A percentile compares a stretch with the other conserved stretches of the same genome.
Conservation (phyloP, 2,329 filamentous ascomycete species). For the Fusarium albidum region DNA sequence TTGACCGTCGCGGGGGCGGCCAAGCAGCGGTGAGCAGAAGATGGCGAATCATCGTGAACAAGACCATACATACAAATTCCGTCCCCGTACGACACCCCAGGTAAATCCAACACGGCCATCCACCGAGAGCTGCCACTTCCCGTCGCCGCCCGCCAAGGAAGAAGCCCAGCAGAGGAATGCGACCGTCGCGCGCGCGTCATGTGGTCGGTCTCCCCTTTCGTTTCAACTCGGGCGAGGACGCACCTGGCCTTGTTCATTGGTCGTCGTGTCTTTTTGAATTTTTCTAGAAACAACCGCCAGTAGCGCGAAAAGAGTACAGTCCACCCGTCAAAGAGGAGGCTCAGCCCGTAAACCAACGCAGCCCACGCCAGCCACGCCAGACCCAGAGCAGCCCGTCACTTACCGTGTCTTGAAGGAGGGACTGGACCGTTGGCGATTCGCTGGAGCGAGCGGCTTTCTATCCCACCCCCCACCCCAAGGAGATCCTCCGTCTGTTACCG, state of each 20-base stretch:
- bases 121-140: slow-evolving; percentile 30
- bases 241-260: slow-evolving; percentile 36
- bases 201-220: slow-evolving; percentile 36
- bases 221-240: slow-evolving; percentile 27
- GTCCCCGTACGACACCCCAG: slow-evolving; percentile 1
- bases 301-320: slow-evolving; percentile 42
- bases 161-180: slow-evolving; percentile 40
- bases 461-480: slow-evolving; percentile 34
- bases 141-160: slow-evolving; percentile 20
- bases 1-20: slow-evolving; percentile 22
- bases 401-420: slow-evolving; percentile 26
- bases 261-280: slow-evolving; percentile 35
- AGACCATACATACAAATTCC: slow-evolving; percentile 14
- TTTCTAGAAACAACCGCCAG: slow-evolving; percentile 48
- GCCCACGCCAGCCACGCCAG: slow-evolving; percentile 28
- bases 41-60: slow-evolving; percentile 20
- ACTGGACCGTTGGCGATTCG: slow-evolving; percentile 31
- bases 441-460: slow-evolving; percentile 18
- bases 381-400: slow-evolving; percentile 18
- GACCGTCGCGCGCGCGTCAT: slow-evolving; percentile 33
- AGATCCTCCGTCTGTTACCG: slow-evolving; percentile 28
- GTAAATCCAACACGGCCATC: slow-evolving; percentile 30
- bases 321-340: too few relatives aligned
- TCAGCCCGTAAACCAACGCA: too few relatives aligned
- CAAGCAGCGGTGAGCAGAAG: slow-evolving; percentile 39